Evolutionary conservation across 75 land plant genomes (phyloP).

Genomic region (Sequoiadendron giganteum): DNA sequence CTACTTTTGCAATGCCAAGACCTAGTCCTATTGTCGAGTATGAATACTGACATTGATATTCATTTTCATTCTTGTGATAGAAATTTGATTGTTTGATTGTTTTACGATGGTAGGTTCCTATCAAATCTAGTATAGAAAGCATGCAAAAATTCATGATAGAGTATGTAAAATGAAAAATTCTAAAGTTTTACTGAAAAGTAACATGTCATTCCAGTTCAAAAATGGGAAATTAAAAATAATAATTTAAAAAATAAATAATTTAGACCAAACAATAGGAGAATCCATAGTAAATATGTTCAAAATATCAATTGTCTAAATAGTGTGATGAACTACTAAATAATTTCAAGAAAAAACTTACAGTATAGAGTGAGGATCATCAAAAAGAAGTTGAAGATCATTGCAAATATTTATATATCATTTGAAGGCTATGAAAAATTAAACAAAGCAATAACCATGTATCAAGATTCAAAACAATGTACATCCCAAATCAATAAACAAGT

Average conservation of each 20-base stretch:
- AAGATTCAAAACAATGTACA: no score
- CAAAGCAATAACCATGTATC: no score
- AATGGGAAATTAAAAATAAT: background rate
- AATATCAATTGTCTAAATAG: no score
- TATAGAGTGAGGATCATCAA: no score
- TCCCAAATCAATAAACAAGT: no score
- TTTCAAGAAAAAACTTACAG: no score
- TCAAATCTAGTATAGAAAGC: background rate
- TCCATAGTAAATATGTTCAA: background rate
- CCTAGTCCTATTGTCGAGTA: no score
- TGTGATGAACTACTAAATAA: no score
- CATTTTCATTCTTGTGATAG: slow-evolving; percentile 57
- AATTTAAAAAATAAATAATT: background rate
- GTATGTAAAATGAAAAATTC: background rate
- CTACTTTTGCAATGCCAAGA: no score
- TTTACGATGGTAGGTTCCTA: slow-evolving; percentile 19
- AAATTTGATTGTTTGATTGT: slow-evolving; percentile 73
- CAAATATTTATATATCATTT: no score
- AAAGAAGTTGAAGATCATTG: no score
- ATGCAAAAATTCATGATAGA: background rate
- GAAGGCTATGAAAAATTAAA: no score
- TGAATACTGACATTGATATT: slow-evolving; percentile 45
- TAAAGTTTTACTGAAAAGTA: background rate
- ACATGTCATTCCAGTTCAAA: background rate
- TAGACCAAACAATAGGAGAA: background rate